phyloP scores from a whole-genome alignment of 352 stramenopile species.

The Pseudoperonospora humuli region DNA sequence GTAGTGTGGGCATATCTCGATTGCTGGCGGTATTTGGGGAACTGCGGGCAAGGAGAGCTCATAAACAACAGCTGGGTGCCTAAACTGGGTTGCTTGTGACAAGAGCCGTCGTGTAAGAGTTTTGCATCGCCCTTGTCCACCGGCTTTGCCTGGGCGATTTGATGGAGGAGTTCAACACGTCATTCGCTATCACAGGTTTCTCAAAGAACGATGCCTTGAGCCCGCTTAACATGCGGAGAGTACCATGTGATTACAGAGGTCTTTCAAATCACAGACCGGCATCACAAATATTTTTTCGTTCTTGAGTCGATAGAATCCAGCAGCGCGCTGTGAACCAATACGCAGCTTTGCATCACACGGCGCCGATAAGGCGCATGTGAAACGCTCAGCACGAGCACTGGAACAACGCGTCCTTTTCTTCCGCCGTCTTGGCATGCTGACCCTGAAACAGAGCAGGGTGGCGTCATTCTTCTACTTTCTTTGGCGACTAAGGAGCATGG shows the following conservation, averaged over 20 bases:
- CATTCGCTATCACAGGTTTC: conserved; percentile 18
- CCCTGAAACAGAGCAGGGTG: conserved; percentile 11
- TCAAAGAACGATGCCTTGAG: not conserved
- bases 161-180: conserved; percentile 13
- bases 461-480: conserved; percentile 27
- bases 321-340: conserved; percentile 21
- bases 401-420: conserved; percentile 28
- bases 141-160: conserved; percentile 16
- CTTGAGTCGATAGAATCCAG: conserved; percentile 29
- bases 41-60: no score
- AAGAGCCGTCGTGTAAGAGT: conserved; percentile 17
- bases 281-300: conserved; percentile 23
- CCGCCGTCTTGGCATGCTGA: conserved; percentile 26
- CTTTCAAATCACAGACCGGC: conserved; percentile 20
- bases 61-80: conserved; percentile 21
- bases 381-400: conserved; percentile 15
- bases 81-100: conserved; percentile 14
- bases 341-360: conserved; percentile 13
- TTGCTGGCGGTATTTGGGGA: no score
- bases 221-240: not conserved
- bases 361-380: conserved; percentile 17
- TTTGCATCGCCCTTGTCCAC: conserved; percentile 23
- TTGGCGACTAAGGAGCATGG: conserved; percentile 15
- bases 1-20: no score
- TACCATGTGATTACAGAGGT: conserved; percentile 6